Evolutionary conservation across 2,329 filamentous ascomycete species (phyloP).

Genomic region (Didymella arachidicola): DNA sequence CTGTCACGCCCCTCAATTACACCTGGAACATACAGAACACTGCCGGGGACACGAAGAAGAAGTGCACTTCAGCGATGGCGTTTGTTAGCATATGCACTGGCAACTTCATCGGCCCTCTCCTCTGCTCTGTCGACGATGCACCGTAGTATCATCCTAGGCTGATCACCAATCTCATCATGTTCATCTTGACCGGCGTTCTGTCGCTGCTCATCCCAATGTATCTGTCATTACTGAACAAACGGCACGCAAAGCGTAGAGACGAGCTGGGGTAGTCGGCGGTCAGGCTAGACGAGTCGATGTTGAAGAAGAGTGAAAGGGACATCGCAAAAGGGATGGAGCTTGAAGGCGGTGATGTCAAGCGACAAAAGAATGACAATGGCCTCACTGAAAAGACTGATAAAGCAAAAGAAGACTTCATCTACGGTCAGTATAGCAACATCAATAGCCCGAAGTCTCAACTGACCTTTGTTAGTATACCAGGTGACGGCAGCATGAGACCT

Average conservation of each 20-base stretch:
- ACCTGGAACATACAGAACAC: neutral
- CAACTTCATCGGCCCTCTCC: neutral
- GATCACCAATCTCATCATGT: neutral
- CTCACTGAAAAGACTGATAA: neutral
- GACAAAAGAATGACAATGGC: neutral
- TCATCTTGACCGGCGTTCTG: neutral
- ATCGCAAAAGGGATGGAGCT: neutral
- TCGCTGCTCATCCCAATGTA: neutral
- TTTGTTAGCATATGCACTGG: neutral
- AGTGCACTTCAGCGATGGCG: neutral
- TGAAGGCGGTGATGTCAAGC: neutral
- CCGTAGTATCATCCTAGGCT: neutral
- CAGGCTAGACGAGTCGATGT: neutral
- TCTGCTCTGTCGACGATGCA: neutral
- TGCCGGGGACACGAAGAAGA: neutral
- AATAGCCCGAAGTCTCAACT: neutral
- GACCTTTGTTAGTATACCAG: neutral
- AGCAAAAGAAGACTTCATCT: neutral
- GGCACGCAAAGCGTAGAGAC: neutral
- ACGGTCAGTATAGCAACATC: neutral
- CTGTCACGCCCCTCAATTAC: neutral
- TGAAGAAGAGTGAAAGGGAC: neutral
- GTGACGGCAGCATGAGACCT: neutral
- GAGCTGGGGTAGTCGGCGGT: neutral
- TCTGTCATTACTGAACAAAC: neutral